Base-by-base conservation (phyloP, 2,329 filamentous ascomycete species). In the Gremmenia infestans region DNA sequence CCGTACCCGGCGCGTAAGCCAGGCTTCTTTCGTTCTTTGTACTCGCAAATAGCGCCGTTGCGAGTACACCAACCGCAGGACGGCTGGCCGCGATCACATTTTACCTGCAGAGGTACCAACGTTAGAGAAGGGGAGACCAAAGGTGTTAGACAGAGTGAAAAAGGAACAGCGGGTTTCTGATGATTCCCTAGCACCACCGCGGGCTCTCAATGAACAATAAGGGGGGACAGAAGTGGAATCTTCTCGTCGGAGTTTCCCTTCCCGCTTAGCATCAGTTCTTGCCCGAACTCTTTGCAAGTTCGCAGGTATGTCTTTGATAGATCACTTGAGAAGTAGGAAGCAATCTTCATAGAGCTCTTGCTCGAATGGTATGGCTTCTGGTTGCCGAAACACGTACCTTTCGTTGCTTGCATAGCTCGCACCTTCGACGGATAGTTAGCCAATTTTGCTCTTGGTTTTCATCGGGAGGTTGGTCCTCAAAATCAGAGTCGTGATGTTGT, bases 351-450 rank as follows among this genome's bases (percentile, higher is more conserved):
- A 40, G 15, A 32, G 28, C 28, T 32, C 28, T 28, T 12, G 47
- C 19, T 8, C 15, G 17, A 15, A 28, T 32, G 11, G 12, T 14
- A 42, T 23, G 7, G 39, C 22, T n/a, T 14, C 5, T 36, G 17
- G 23, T 32, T 32, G 19, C 45, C 25, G 39, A 50, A 37, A 22
- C 12, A 66, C 71, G 54, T 73, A 90, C 88, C 78, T 92, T 93
- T 74, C 89, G 78, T 71, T 88, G 85, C 72, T 92, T 91, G 76
- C 88, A 91, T 51, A 88, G 78, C 73, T 92, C 89, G 68, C 89
- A 87, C 67, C 84, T 87, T 71, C 64, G 67, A 57, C 68, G 63
- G 55, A 67, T 57, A 35, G 65, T 70, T 57, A 70, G 68, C 67
- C 60, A 68, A 63, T 58, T 63, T 49, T 63, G 58, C 43, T 63